Evolutionary conservation across 495 filamentous ascomycete genomes (phyloP), one percentile per base, ranked within the genome.

Genomic region (Acidiella bohemica): DNA sequence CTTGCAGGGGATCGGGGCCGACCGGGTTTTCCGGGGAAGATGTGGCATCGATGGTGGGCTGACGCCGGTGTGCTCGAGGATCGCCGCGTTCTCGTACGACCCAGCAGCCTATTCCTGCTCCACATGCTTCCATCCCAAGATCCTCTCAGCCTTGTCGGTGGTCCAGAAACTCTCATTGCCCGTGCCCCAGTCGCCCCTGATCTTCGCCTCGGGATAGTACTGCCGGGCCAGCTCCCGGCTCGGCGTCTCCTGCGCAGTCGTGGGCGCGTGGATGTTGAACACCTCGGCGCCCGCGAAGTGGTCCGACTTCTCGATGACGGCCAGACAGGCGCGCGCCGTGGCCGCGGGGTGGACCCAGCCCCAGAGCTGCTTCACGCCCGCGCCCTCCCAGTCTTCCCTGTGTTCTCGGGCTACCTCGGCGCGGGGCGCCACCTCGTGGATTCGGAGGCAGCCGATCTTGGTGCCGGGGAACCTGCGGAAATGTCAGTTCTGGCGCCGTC

Each of bases 401-500:
- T 44, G 41, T 23, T 44, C 32, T n/a, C 39, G 17, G 6, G 12
- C 5, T 11, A 44, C 41, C 4, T 38, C 41, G 7, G 37, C 27
- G 21, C 21, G 20, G 21, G 41, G 20, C 16, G 21, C 18, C 19
- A 44, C 41, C 19, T 44, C 32, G 33, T 44, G 41, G 41, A 44
- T 38, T 32, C 41, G 41, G 13, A 39, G 23, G 20, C 41, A 44
- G 11, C 33, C 41, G 20, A 39, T 38, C 24, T 38, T 37, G 13
- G 23, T 44, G 12, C 41, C 41, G 20, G 41, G 41, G 32, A 44
- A n/a, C n/a, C n/a, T n/a, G n/a, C n/a, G n/a, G n/a, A n/a, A n/a
- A n/a, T n/a, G n/a, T n/a, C n/a, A n/a, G n/a, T n/a, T n/a, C n/a
- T n/a, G n/a, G n/a, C n/a, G n/a, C n/a, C n/a, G n/a, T n/a, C n/a